Evolutionary conservation across 2,329 filamentous ascomycete genomes (phyloP).

Genomic region (Colletotrichum siamense): DNA sequence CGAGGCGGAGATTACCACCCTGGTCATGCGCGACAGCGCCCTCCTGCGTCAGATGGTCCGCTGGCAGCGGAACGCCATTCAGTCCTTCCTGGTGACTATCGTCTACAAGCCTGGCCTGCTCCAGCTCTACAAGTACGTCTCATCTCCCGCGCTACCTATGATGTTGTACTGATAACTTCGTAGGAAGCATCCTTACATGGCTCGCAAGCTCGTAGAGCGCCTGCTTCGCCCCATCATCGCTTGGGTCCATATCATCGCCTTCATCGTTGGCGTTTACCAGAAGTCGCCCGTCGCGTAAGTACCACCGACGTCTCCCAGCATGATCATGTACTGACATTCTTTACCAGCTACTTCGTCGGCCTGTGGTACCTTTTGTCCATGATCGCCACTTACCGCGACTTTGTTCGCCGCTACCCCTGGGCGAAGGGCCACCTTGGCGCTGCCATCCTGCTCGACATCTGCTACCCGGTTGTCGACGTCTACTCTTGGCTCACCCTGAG

Average conservation of each 20-base stretch:
- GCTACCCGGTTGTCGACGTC: conserved; percentile 7
- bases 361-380: conserved; percentile 13
- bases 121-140: neutral
- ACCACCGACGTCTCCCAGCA: accelerated
- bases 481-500: conserved; percentile 14
- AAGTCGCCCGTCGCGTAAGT: conserved; percentile 4
- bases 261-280: neutral
- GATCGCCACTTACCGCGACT: neutral
- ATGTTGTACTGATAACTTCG: neutral
- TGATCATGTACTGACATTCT: neutral
- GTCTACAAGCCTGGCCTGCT: conserved; percentile 4
- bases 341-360: neutral
- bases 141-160: accelerated
- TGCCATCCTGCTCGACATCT: conserved; percentile 12
- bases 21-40: conserved; percentile 19
- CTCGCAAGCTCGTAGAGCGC: conserved; percentile 21
- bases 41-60: conserved; percentile 28
- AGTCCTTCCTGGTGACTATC: neutral
- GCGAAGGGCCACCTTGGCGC: neutral
- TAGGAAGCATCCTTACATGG: conserved; percentile 18
- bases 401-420: conserved; percentile 12
- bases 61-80: conserved; percentile 27
- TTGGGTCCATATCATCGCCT: conserved; percentile 7
- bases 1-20: conserved; percentile 27
- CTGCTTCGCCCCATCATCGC: conserved; percentile 4